A percentile compares a stretch with the other conserved stretches of the same genome.
Evolutionary conservation across 2,329 filamentous ascomycete genomes (phyloP).

Genomic region (Xylariaceae sp.): DNA sequence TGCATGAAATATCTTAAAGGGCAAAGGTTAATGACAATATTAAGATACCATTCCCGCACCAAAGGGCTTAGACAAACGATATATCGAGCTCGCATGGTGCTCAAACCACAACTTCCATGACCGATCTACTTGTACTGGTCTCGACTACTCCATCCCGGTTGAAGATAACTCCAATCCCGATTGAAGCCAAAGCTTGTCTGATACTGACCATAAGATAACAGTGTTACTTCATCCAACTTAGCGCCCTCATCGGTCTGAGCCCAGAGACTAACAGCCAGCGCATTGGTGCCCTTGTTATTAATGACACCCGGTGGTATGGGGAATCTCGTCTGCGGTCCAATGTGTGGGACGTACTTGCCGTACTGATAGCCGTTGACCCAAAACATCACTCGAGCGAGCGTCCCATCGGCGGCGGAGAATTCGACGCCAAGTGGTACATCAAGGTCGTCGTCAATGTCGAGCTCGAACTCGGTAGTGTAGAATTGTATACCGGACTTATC

Average conservation of each 20-base stretch:
- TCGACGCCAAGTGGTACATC: constrained; percentile 2
- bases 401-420: neutral
- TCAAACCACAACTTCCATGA: too few species aligned
- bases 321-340: constrained; percentile 2
- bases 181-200: constrained; percentile 1
- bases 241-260: neutral
- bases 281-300: neutral
- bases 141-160: neutral
- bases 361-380: constrained; percentile 1
- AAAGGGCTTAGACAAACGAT: too few species aligned
- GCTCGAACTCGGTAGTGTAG: neutral
- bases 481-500: neutral
- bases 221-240: neutral
- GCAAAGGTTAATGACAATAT: too few species aligned
- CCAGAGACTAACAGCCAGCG: neutral
- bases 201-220: neutral
- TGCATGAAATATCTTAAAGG: too few species aligned
- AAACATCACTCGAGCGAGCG: neutral
- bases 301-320: neutral
- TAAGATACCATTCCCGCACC: too few species aligned
- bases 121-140: neutral
- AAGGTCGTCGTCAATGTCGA: neutral
- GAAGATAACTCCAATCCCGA: constrained; percentile 1
- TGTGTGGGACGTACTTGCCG: constrained; percentile 1
- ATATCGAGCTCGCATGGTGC: too few species aligned